Conservation (phyloP, 2,329 filamentous ascomycete species). For the Dendryphion nanum region DNA sequence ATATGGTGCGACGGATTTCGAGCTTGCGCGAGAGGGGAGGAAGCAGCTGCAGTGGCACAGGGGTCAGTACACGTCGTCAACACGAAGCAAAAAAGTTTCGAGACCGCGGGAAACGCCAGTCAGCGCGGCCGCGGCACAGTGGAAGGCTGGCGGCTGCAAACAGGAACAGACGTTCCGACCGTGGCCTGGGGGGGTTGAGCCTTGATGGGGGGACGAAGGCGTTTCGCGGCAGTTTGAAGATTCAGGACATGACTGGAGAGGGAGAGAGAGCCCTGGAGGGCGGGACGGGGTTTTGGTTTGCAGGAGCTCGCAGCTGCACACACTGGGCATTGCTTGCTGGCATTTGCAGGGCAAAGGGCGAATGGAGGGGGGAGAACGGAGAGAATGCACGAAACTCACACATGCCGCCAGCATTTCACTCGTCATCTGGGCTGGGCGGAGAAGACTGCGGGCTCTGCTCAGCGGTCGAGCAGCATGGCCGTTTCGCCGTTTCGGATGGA, state of each 20-base stretch:
- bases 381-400: slow-evolving; percentile 38
- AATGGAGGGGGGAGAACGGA: slow-evolving; percentile 4
- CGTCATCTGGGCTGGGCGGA: slow-evolving; percentile 30
- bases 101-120: not conserved
- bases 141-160: not conserved
- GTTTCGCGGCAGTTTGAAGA: slow-evolving; percentile 19
- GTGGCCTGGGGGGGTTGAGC: slow-evolving; percentile 6
- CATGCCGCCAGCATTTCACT: slow-evolving; percentile 35
- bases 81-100: slow-evolving; percentile 9
- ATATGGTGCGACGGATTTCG: slow-evolving; percentile 40
- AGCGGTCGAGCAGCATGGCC: slow-evolving; percentile 15
- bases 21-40: slow-evolving; percentile 39
- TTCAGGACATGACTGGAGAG: slow-evolving; percentile 1
- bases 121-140: not conserved
- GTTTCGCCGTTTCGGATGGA: slow-evolving; percentile 7
- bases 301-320: no score
- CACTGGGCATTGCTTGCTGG: no score
- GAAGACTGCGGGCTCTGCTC: slow-evolving; percentile 16
- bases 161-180: slow-evolving; percentile 1
- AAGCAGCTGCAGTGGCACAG: slow-evolving; percentile 35
- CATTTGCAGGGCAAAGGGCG: no score
- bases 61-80: slow-evolving; percentile 30
- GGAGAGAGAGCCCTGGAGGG: no score
- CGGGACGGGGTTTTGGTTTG: no score
- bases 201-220: no score